Evolutionary conservation across 2,329 filamentous ascomycete genomes (phyloP).

Genomic region (Trichoderma citrinoviride): DNA sequence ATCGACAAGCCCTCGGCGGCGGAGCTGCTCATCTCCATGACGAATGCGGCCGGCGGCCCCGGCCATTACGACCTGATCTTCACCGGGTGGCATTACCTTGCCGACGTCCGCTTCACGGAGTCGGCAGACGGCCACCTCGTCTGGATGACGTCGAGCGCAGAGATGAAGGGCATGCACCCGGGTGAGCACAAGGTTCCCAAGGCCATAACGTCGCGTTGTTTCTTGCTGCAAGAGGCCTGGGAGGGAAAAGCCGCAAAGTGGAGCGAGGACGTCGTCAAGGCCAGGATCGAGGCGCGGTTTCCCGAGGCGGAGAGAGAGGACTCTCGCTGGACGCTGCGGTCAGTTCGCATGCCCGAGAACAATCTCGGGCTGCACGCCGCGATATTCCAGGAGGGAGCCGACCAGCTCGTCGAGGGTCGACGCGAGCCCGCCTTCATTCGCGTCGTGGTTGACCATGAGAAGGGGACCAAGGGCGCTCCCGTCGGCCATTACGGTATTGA

Average conservation of each 20-base stretch:
- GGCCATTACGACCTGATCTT: conserved; percentile 71
- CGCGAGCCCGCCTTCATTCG: conserved; percentile 67
- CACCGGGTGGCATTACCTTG: conserved; percentile 66
- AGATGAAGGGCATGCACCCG: conserved; percentile 55
- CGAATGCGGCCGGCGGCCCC: conserved; percentile 59
- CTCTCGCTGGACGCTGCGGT: conserved; percentile 75
- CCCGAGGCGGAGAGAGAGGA: conserved; percentile 79
- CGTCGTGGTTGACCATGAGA: conserved; percentile 69
- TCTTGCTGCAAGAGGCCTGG: conserved; percentile 71
- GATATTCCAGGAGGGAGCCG: conserved; percentile 68
- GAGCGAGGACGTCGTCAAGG: conserved; percentile 83
- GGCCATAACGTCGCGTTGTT: conserved; percentile 60
- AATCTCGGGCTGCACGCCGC: conserved; percentile 62
- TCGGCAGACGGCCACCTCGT: conserved; percentile 61
- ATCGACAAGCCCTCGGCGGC: conserved; percentile 75
- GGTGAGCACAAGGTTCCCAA: conserved; percentile 43
- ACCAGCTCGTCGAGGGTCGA: conserved; percentile 61
- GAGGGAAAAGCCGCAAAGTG: conserved; percentile 74
- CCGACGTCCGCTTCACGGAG: conserved; percentile 71
- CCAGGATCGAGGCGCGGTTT: conserved; percentile 81
- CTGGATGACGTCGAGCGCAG: conserved; percentile 65
- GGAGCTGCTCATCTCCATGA: conserved; percentile 61
- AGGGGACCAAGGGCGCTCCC: conserved; percentile 63
- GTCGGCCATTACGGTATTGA: conserved; percentile 69
- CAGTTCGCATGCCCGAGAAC: conserved; percentile 60